Conservation (phyloP, 352 stramenopile species). For the Aphanomyces euteiches region DNA sequence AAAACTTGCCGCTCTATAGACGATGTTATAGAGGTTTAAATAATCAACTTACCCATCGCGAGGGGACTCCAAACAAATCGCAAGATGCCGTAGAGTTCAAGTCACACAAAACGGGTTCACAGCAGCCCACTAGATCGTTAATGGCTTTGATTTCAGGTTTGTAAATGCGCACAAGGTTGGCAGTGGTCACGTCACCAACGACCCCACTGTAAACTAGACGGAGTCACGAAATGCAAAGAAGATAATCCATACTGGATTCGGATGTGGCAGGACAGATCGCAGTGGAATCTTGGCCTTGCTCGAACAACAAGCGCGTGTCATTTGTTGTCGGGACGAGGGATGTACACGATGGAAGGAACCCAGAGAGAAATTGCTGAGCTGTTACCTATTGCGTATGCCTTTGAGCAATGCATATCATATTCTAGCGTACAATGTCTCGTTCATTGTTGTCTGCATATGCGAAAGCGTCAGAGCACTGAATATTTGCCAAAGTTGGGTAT, state of each 20-base stretch:
- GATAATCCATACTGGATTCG: constrained; percentile 41
- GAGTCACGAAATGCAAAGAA: constrained; percentile 9
- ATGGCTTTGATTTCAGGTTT: constrained; percentile 58
- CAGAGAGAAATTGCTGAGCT: constrained; percentile 54
- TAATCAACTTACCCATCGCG: constrained; percentile 37
- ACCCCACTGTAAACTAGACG: constrained; percentile 66
- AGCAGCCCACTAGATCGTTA: constrained; percentile 65
- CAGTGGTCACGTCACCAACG: constrained; percentile 34
- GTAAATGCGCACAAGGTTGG: constrained; percentile 53
- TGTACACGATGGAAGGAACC: constrained; percentile 52
- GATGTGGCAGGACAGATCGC: constrained; percentile 63
- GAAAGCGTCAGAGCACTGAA: constrained; percentile 53
- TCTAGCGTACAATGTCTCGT: constrained; percentile 56
- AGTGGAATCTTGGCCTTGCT: constrained; percentile 69
- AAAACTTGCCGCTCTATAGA: constrained; percentile 59
- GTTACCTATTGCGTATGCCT: constrained; percentile 43
- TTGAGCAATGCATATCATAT: constrained; percentile 12
- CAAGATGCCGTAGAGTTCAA: constrained; percentile 32
- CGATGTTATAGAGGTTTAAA: not conserved
- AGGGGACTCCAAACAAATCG: constrained; percentile 57
- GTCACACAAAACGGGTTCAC: constrained; percentile 46
- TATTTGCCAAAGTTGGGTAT: constrained; percentile 56
- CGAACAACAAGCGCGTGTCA: constrained; percentile 57
- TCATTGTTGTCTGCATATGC: constrained; percentile 70
- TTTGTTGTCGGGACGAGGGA: constrained; percentile 54